These are phyloP conservation scores for Fusarium veterinarium DNA, from an alignment of 2,329 filamentous ascomycete species.

Conservation along the genomic window DNA sequence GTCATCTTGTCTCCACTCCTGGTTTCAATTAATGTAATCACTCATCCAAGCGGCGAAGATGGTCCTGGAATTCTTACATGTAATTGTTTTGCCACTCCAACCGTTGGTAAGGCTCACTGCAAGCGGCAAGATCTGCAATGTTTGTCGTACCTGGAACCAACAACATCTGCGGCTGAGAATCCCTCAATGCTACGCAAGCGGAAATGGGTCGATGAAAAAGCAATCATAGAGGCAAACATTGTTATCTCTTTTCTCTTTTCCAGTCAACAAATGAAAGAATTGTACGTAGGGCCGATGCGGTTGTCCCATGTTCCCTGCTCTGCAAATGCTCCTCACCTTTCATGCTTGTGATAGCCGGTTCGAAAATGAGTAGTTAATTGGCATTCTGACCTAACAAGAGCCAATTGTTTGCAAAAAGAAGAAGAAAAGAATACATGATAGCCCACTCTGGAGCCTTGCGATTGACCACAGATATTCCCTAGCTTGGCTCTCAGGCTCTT, in stretches of 20 bases:
- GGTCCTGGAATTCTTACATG: background rate
- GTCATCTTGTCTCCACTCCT: background rate
- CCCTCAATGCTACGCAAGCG: too few relatives aligned
- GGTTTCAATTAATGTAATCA: too few relatives aligned
- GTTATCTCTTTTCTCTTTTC: background rate
- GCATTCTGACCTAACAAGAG: background rate
- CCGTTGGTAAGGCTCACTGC: background rate
- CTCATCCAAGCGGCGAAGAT: background rate
- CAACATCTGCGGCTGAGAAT: background rate
- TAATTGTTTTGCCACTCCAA: background rate
- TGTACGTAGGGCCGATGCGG: background rate
- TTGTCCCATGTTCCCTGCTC: background rate
- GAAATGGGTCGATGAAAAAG: background rate
- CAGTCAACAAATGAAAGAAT: background rate
- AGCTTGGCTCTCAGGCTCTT: rapidly evolving
- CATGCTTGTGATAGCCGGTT: rapidly evolving
- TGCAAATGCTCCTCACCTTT: background rate
- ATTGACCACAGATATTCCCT: background rate
- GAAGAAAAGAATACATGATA: background rate
- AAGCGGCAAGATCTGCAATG: background rate
- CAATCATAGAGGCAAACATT: background rate
- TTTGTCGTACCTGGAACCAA: background rate
- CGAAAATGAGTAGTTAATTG: background rate
- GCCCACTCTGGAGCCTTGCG: background rate
- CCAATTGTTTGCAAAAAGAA: background rate